Evolutionary conservation across 2,329 filamentous ascomycete genomes (phyloP), one percentile per base, ranked within the genome.

Genomic region (Colletotrichum filicis): DNA sequence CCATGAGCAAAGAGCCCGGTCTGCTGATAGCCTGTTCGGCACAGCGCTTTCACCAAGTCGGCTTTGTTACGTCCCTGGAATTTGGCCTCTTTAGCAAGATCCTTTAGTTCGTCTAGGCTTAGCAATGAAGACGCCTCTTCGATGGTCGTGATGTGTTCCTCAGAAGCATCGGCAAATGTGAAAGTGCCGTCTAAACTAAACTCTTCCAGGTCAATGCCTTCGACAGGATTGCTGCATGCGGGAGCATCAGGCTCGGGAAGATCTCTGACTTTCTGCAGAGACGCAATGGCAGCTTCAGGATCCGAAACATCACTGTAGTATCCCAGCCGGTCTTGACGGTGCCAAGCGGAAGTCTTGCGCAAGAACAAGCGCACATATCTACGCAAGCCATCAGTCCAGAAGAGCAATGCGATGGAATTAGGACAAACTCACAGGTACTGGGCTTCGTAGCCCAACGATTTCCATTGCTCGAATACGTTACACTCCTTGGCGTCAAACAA

Each of bases 301-400:
- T 98, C 90, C 57, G 92, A 89, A 74, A 99, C 93, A 80, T 98
- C 95, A 75, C 91, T 90, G 78, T 96, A 90, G 78, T 98, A 98
- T 2, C 91, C 91, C 30, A 99, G 83, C 26, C 91, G 90, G 77
- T 89, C 91, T 75, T 95, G 89, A 11, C 97, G 92, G 85, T 98
- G 95, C 97, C 97, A 99, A 1, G 92, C 92, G 26, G 94, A 93
- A 1, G 94, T 95, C 81, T 99, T 99, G 59, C 97, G 92, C 3
- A 99, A 86, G 79, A 99, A 99, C 1, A 99, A 85, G 26, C 97
- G 92, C 16, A 98, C 95, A 83, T 98, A 97, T 79, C 94, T 96
- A 74, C 59, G 19, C n/a, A 22, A 62, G 14, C 57, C 52, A 67
- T 69, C n/a, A 59, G 26, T 24, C 9, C 26, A 19, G 5, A 2